phyloP scores from a whole-genome alignment of 768 basidiomycete species.

The Trametopsis cervina region DNA sequence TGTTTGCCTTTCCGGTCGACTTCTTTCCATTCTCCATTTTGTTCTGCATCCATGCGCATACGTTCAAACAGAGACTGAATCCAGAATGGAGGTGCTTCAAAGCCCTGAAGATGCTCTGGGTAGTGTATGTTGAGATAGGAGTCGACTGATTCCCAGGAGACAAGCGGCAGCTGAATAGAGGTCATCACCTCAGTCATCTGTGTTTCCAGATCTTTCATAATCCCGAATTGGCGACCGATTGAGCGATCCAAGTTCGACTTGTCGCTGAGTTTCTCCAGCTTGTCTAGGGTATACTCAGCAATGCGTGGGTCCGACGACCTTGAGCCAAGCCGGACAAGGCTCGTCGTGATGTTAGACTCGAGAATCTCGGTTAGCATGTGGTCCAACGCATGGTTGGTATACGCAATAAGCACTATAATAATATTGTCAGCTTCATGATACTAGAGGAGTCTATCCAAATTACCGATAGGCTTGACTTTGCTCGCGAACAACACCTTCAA shows the following conservation, averaged over 20 bases:
- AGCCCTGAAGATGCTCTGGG: conserved; percentile 39
- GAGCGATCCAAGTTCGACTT: conserved; percentile 34
- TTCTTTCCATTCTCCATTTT: conserved; percentile 28
- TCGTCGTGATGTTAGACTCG: conserved; percentile 54
- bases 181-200: conserved; percentile 23
- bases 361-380: conserved; percentile 62
- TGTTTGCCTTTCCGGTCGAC: conserved; percentile 20
- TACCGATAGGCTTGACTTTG: conserved; percentile 43
- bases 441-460: too few relatives aligned
- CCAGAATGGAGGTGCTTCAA: conserved; percentile 44
- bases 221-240: conserved; percentile 27
- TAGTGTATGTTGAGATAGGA: conserved; percentile 37
- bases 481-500: conserved; percentile 56
- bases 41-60: conserved; percentile 9
- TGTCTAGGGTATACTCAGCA: conserved; percentile 53
- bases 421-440: too few relatives aligned
- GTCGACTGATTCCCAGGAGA: conserved; percentile 25
- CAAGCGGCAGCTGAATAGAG: conserved; percentile 25
- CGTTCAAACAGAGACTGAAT: conserved; percentile 22
- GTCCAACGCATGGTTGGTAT: conserved; percentile 77
- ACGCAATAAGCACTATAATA: conserved; percentile 45
- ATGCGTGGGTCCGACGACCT: conserved; percentile 55
- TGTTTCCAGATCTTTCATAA: conserved; percentile 42
- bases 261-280: conserved; percentile 40
- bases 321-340: conserved; percentile 65